Percentiles rank a stretch among this genome's conserved stretches.
These are phyloP conservation scores for Adenanthera pavonina DNA, from an alignment of 306 rosid genomes.

Conservation along the genomic window DNA sequence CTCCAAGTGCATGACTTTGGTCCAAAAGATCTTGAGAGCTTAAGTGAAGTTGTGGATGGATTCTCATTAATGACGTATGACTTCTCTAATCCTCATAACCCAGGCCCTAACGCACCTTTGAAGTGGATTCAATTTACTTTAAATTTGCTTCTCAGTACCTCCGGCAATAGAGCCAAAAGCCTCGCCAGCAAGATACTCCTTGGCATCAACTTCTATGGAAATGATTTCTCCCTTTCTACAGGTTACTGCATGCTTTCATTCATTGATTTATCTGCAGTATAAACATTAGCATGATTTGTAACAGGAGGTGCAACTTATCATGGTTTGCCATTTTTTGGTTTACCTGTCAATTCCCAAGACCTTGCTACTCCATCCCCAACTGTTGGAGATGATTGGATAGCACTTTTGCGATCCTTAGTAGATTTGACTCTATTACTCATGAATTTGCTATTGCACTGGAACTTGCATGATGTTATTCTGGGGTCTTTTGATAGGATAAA, in stretches of 20 bases:
- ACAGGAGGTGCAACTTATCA: constrained; percentile 4
- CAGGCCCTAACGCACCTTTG: constrained; percentile 98
- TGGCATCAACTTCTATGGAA: constrained; percentile 95
- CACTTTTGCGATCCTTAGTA: background rate
- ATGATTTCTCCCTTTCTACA: constrained; percentile 75
- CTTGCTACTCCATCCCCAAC: background rate
- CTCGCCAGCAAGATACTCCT: constrained; percentile 71
- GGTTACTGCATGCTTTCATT: constrained; percentile 50
- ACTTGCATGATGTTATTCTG: background rate
- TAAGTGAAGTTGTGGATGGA: constrained; percentile 80
- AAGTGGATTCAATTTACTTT: constrained; percentile 79
- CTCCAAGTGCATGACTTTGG: constrained; percentile 83
- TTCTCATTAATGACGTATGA: constrained; percentile 95
- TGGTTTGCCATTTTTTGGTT: background rate
- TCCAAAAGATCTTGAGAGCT: constrained; percentile 73
- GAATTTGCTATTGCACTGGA: background rate
- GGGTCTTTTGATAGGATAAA: background rate
- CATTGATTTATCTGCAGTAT: background rate
- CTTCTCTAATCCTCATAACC: constrained; percentile 83
- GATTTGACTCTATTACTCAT: background rate
- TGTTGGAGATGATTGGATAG: background rate
- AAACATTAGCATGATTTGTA: constrained; percentile 1
- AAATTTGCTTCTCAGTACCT: constrained; percentile 61
- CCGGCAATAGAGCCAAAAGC: constrained; percentile 50
- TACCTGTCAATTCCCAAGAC: background rate